Percentiles rank a stretch among this genome's conserved stretches.
phyloP scores from a whole-genome alignment of 345 rosid genomes.

The Melaleuca alternifolia region DNA sequence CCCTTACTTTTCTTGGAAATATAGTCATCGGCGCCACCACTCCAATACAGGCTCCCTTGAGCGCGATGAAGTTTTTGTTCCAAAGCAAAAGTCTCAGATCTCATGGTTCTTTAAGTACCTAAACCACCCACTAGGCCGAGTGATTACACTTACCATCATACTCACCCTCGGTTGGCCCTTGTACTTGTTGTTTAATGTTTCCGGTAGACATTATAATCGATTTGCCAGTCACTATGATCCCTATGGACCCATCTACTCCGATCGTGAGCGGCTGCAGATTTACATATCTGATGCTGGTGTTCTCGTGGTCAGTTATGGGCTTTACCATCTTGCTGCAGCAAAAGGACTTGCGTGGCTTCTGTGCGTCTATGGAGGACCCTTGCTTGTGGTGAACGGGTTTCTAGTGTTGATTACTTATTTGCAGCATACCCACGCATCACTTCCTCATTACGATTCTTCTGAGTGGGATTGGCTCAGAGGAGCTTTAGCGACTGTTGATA shows the following conservation, averaged over 20 bases:
- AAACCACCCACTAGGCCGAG: conserved; percentile 68
- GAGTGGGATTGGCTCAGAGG: conserved; percentile 97
- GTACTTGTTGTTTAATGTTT: conserved; percentile 73
- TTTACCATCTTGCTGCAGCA: conserved; percentile 35
- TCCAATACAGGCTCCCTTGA: conserved; percentile 85
- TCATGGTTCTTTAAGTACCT: conserved; percentile 54
- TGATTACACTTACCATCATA: conserved; percentile 26
- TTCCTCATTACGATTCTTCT: conserved; percentile 71
- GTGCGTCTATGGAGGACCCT: conserved; percentile 58
- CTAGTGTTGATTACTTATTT: conserved; percentile 65
- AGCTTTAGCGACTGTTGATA: conserved; percentile 73
- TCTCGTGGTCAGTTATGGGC: conserved; percentile 39
- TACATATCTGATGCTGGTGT: conserved; percentile 63
- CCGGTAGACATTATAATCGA: conserved; percentile 61
- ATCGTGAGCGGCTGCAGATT: conserved; percentile 69
- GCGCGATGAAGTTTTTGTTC: conserved; percentile 80
- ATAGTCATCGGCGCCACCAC: conserved; percentile 93
- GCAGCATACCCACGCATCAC: conserved; percentile 83
- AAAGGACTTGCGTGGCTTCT: conserved; percentile 63
- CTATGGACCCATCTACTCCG: conserved; percentile 61
- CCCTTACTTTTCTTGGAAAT: conserved; percentile 92
- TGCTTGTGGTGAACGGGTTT: conserved; percentile 57
- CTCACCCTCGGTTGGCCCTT: conserved; percentile 82
- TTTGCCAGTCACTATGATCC: conserved; percentile 76
- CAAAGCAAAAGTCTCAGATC: conserved; percentile 39